phyloP scores from a whole-genome alignment of 805 yeast species.

The Lipomyces spencermartinsiae region DNA sequence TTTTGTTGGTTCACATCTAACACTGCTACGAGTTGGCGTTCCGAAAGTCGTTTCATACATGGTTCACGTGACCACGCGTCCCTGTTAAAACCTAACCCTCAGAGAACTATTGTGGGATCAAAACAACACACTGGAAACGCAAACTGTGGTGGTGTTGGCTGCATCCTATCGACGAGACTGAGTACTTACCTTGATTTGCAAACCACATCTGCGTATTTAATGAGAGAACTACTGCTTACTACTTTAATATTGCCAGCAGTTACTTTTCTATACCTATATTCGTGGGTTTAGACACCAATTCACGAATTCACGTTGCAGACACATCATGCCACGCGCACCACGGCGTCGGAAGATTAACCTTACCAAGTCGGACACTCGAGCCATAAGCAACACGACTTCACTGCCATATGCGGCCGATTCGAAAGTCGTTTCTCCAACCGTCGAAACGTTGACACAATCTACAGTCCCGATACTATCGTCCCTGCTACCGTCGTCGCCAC shows the following conservation, averaged over 20 bases:
- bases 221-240: neutral
- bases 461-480: neutral
- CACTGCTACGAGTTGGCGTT: too few relatives aligned
- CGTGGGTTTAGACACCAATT: neutral
- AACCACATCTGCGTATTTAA: neutral
- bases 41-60: too few relatives aligned
- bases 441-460: neutral
- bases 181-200: neutral
- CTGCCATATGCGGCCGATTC: neutral
- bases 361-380: neutral
- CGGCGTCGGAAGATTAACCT: constrained; percentile 23
- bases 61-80: constrained; percentile 22
- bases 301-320: neutral
- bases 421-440: neutral
- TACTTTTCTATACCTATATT: neutral
- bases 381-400: neutral
- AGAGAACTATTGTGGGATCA: neutral
- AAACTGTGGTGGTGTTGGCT: neutral
- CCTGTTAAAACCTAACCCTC: neutral
- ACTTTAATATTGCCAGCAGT: too few relatives aligned
- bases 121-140: neutral
- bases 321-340: constrained; percentile 28
- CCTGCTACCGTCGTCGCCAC: constrained; percentile 9
- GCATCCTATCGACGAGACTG: neutral
- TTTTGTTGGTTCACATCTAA: too few relatives aligned